These are phyloP conservation scores for Globisporangium sylvaticum DNA, from an alignment of 352 stramenopile genomes.

Conservation along the genomic window DNA sequence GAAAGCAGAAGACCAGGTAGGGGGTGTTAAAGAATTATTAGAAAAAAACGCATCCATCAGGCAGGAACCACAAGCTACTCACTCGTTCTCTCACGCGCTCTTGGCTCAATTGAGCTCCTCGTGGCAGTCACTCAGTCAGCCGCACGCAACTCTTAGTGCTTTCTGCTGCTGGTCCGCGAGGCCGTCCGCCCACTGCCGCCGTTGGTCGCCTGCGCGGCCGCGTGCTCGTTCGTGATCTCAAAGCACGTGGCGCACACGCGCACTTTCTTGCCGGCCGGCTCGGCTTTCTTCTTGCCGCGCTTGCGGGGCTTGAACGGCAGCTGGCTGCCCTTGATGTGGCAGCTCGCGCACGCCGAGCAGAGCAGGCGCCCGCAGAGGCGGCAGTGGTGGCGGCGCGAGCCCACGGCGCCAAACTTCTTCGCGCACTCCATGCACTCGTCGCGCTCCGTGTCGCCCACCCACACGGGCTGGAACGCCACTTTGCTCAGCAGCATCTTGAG, in stretches of 20 bases:
- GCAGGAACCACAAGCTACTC: not conserved
- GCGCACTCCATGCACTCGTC: constrained; percentile 51
- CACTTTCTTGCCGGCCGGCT: constrained; percentile 47
- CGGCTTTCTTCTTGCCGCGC: constrained; percentile 46
- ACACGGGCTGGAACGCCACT: constrained; percentile 38
- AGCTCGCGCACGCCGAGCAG: constrained; percentile 43
- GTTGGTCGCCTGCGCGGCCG: not conserved
- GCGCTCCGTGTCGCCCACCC: constrained; percentile 49
- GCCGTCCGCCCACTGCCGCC: constrained; percentile 1
- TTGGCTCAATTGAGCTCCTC: not conserved
- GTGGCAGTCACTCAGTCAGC: not conserved
- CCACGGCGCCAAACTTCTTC: constrained; percentile 45
- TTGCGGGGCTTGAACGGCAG: constrained; percentile 44
- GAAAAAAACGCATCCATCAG: not conserved
- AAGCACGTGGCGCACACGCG: constrained; percentile 77
- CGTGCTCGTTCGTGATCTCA: constrained; percentile 23
- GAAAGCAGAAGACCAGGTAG: not conserved
- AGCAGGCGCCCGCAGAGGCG: constrained; percentile 53
- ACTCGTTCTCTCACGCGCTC: not conserved
- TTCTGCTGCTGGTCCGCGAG: constrained; percentile 10
- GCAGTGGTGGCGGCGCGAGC: constrained; percentile 51
- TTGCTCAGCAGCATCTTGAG: constrained; percentile 53
- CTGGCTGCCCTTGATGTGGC: constrained; percentile 29
- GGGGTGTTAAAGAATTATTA: not conserved
- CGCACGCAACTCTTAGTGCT: not conserved